phyloP scores from a whole-genome alignment of 2,329 filamentous ascomycete species.

The Botrytis elliptica region DNA sequence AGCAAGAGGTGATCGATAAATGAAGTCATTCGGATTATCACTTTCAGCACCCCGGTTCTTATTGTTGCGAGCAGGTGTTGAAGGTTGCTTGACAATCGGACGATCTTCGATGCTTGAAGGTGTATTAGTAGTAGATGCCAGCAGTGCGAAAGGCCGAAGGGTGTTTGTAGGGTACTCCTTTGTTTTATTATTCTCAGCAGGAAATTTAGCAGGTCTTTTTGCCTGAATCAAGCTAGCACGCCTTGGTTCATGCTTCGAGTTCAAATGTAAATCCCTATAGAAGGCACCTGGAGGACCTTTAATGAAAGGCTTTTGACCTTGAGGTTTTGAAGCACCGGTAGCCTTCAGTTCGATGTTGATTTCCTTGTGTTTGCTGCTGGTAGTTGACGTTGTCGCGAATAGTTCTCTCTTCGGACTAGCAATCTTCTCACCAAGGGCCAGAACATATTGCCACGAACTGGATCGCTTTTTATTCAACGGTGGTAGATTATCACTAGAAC shows the following conservation, averaged over 20 bases:
- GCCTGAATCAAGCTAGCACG: conserved; percentile 17
- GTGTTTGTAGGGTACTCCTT: conserved; percentile 30
- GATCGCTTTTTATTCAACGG: conserved; percentile 21
- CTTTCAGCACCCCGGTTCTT: not conserved
- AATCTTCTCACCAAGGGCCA: conserved; percentile 24
- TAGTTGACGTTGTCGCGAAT: not conserved
- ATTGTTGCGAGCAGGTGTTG: conserved; percentile 15
- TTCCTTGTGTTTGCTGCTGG: not conserved
- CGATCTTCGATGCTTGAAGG: not conserved
- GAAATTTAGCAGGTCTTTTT: conserved; percentile 15
- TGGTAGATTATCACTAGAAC: not conserved
- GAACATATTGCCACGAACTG: conserved; percentile 27
- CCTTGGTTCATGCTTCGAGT: conserved; percentile 23
- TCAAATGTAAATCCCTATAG: conserved; percentile 30
- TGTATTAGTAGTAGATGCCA: conserved; percentile 18
- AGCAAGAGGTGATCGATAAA: conserved; percentile 36
- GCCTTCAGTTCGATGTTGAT: not conserved
- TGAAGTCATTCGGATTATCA: conserved; percentile 25
- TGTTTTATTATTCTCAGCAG: conserved; percentile 12
- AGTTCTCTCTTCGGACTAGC: not conserved
- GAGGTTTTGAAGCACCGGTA: not conserved
- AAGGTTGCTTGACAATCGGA: conserved; percentile 11
- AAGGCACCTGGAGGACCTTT: conserved; percentile 33
- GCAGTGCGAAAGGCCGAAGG: conserved; percentile 32
- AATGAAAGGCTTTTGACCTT: conserved; percentile 24